Evolutionary conservation across 148 eudicot species (phyloP).

Genomic region (Rhododendron ferrugineum): DNA sequence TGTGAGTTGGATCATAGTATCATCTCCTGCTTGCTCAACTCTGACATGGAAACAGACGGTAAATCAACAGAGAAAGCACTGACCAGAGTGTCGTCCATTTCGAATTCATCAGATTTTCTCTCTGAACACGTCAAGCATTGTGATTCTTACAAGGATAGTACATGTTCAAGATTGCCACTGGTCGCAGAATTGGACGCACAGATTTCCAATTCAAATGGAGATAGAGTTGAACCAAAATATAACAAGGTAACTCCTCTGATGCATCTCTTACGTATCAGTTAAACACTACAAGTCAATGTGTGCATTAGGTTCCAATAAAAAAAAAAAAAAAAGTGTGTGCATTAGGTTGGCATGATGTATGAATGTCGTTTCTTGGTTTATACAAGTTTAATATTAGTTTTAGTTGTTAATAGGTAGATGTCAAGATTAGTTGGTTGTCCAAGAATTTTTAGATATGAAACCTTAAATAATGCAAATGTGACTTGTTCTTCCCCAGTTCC

Average conservation of each 20-base stretch:
- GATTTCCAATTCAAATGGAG: neutral
- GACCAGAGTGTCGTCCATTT: neutral
- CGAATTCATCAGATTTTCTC: neutral
- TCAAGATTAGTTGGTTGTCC: neutral
- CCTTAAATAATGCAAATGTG: neutral
- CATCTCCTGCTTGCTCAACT: slow-evolving; percentile 12
- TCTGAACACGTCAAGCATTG: neutral
- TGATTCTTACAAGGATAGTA: neutral
- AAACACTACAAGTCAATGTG: neutral
- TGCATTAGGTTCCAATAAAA: neutral
- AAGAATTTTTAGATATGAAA: neutral
- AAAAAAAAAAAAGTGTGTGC: too few species aligned
- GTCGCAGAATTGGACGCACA: neutral
- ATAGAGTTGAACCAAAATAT: neutral
- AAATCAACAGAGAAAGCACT: slow-evolving; percentile 2
- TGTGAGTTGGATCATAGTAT: slow-evolving; percentile 16
- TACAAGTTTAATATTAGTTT: neutral
- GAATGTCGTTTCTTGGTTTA: neutral
- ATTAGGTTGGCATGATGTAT: neutral
- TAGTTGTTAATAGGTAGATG: neutral
- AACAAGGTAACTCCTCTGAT: neutral
- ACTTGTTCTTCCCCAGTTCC: neutral
- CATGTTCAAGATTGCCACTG: neutral
- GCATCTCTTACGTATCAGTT: neutral
- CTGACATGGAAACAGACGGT: neutral